A percentile compares a stretch with the other conserved stretches of the same genome.
phyloP scores from a whole-genome alignment of 805 yeast genomes.

The Metschnikowia proteae region DNA sequence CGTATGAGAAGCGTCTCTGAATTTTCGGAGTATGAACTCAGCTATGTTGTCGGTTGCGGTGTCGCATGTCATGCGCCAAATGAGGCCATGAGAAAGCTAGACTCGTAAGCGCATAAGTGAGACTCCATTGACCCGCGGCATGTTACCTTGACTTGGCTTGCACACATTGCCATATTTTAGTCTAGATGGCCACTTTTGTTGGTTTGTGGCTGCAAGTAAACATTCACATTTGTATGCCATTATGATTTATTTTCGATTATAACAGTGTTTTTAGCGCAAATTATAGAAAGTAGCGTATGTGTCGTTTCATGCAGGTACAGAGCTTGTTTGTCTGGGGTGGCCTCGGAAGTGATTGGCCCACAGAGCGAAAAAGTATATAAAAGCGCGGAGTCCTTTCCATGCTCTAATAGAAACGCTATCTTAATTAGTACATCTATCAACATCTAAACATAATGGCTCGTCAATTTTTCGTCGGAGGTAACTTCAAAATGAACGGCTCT shows the following conservation, averaged over 20 bases:
- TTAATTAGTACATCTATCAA: not conserved
- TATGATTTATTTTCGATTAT: not conserved
- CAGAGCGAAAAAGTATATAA: constrained; percentile 9
- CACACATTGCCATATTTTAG: not conserved
- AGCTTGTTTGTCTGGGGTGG: constrained; percentile 8
- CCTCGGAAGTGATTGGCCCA: constrained; percentile 14
- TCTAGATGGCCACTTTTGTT: not conserved
- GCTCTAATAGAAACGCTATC: not conserved
- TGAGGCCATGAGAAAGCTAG: not conserved
- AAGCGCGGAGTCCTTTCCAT: constrained; percentile 4
- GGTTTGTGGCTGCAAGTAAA: not conserved
- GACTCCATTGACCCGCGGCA: not conserved
- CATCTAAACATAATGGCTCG: constrained; percentile 55
- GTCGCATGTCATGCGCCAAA: not conserved
- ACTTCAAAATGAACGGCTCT: constrained; percentile 98
- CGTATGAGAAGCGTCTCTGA: too few species aligned
- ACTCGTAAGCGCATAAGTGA: constrained; percentile 5
- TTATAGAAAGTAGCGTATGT: not conserved
- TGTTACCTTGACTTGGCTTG: not conserved
- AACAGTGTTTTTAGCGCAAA: not conserved
- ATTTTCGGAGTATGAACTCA: not conserved
- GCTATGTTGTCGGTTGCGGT: not conserved
- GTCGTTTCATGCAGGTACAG: constrained; percentile 2
- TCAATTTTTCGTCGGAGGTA: constrained; percentile 96
- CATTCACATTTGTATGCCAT: not conserved